Evolutionary conservation across 2,329 filamentous ascomycete species (phyloP), one percentile per base, ranked within the genome.

Genomic region (Pyrenochaeta sp.): DNA sequence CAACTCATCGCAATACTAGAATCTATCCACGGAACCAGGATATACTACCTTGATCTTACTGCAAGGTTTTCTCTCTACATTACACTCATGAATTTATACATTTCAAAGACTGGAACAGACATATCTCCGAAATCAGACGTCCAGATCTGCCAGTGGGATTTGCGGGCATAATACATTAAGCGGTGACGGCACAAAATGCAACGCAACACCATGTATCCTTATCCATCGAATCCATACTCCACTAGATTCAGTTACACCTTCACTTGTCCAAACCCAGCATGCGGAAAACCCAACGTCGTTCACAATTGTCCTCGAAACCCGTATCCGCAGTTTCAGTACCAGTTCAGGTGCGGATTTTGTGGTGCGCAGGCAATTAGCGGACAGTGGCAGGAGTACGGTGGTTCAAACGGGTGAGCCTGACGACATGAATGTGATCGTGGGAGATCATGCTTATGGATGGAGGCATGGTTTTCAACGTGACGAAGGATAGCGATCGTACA

Each of bases 331-430:
- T 41, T 51, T 23, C 48, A 56, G 32, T 35, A 48, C 35, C 30
- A 46, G 12, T 42, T 51, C 18, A 21, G 14, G 12, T 56, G 53
- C 35, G 10, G 9, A 12, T 14, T 27, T 11, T 56, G 48, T 32
- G 31, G 40, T 9, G 41, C 48, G 4, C 53, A 56, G 48, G 39
- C 40, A 4, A 15, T 51, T 23, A 42, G 44, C 5, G 53, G 48
- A 2, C 47, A 20, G 20, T 56, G 53, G 48, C 52, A 51, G 44
- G 53, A 56, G 48, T 51, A 45, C 15, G 27, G 37, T 12, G 40
- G 42, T 17, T 23, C 14, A 7, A 35, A 43, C 3, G 35, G 40
- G 11, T n/a, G n/a, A n/a, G n/a, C n/a, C n/a, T n/a, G n/a, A n/a
- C n/a, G n/a, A n/a, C n/a, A n/a, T n/a, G n/a, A n/a, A n/a, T n/a